These are phyloP conservation scores for Lentinus polychrous DNA, from an alignment of 1,284 basidiomycete genomes.

Conservation along the genomic window DNA sequence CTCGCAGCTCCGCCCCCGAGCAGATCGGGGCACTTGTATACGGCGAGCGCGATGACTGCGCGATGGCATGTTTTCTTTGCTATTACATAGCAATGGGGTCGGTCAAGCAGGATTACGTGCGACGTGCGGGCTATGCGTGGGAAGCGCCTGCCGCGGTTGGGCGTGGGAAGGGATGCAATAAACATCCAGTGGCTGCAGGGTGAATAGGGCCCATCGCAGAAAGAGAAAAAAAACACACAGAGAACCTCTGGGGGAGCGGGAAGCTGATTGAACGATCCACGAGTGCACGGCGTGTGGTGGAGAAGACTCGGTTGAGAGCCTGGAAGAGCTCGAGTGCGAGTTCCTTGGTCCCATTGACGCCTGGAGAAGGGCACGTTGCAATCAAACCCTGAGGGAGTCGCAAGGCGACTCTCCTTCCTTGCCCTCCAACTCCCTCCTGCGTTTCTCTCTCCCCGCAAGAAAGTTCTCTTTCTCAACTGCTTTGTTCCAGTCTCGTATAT, in stretches of 20 bases:
- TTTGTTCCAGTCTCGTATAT: constrained; percentile 11
- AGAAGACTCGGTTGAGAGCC: background rate
- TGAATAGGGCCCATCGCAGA: too few species aligned
- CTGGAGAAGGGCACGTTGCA: constrained; percentile 64
- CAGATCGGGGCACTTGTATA: too few species aligned
- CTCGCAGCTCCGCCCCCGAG: too few species aligned
- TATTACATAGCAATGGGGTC: too few species aligned
- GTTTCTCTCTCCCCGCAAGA: constrained; percentile 37
- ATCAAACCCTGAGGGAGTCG: constrained; percentile 45
- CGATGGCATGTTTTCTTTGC: too few species aligned
- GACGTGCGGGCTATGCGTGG: background rate
- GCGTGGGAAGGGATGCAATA: background rate
- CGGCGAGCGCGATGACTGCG: too few species aligned
- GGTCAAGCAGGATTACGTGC: too few species aligned
- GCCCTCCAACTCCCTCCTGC: constrained; percentile 18
- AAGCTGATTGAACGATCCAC: constrained; percentile 20
- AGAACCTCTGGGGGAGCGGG: background rate
- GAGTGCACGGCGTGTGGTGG: constrained; percentile 22
- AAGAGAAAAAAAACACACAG: background rate
- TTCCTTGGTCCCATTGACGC: constrained; percentile 26
- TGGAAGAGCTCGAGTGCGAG: background rate
- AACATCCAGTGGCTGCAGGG: background rate
- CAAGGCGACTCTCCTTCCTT: constrained; percentile 40
- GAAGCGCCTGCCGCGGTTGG: background rate
- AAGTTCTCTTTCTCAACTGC: constrained; percentile 6